Base-by-base conservation (phyloP, 305 asterid species). In the Rubia peregrina region DNA sequence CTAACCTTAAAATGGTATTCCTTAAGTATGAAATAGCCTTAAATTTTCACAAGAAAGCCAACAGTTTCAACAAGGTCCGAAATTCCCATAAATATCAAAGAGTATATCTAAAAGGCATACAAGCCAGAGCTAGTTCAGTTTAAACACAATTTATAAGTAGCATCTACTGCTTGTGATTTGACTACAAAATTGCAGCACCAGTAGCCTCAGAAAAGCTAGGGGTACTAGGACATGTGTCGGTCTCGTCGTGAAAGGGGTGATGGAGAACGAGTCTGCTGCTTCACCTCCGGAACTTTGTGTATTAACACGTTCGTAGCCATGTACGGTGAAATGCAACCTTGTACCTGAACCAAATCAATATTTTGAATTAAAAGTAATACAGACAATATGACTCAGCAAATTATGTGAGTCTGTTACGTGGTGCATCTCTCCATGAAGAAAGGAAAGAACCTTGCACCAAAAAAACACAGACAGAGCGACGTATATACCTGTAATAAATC, bases 311-410 rank as follows among this genome's bases (percentile, higher is more conserved):
- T 84, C 17, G 85, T 76, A 44, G 96, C 83, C 96, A 91, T 82
- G 89, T 91, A 89, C 5, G 97, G 98, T 9, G 96, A 89, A 69
- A 85, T 61, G 72, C 96, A 91, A 64, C 97, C 98, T 74, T 86
- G 96, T 66, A 91, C 93, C 98, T 94, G 91, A 71, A 79, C 60
- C 30, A 76, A 51, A 53, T 60, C 65, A 65, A 69, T 43, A 21
- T 65, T 19, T 78, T 41, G 21, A 71, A 53, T 78, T 73, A 51
- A 66, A 73, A 26, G 30, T 6, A 43, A 36, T 7, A 51, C 22
- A 51, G 22, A 51, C 22, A 51, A 2, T 17, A n/a, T 51, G 21
- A 51, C n/a, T 21, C 6, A 16, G 38, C 4, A 33, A 33, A 33
- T 33, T 33, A 33, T 33, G 38, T 33, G 38, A 0, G 38, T 33